These are phyloP conservation scores for Fusarium burgessii DNA, from an alignment of 2,329 filamentous ascomycete genomes.

Conservation along the genomic window DNA sequence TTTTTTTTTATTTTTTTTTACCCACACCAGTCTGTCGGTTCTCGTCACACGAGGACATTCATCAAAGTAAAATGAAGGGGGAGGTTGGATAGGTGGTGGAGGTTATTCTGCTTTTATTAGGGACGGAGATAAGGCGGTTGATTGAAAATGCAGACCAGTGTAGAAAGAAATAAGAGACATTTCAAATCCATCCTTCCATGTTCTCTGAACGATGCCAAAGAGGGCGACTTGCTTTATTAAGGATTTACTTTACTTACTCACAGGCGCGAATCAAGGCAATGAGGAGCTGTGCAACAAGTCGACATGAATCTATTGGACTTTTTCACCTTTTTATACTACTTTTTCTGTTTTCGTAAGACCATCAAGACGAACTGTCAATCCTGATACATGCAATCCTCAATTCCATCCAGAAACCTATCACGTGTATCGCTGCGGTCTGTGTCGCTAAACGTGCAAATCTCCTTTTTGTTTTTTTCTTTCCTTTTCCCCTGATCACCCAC, in stretches of 20 bases:
- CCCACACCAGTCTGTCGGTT: conserved; percentile 11
- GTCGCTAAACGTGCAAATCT: neutral
- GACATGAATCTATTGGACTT: neutral
- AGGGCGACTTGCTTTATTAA: neutral
- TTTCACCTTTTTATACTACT: conserved; percentile 19
- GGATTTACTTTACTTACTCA: no score
- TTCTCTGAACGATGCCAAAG: neutral
- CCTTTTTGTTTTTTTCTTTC: neutral
- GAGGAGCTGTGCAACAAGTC: neutral
- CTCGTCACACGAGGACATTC: conserved; percentile 1
- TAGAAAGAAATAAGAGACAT: conserved; percentile 33
- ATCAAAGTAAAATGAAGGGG: neutral
- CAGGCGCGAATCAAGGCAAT: neutral
- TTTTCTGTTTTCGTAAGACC: conserved; percentile 11
- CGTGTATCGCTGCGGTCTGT: neutral
- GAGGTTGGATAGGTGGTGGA: conserved; percentile 30
- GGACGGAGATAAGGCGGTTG: conserved; percentile 6
- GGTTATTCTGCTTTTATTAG: conserved; percentile 9
- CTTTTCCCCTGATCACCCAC: neutral
- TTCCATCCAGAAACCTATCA: neutral
- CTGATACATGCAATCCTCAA: neutral
- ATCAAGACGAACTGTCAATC: neutral
- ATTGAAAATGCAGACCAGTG: conserved; percentile 20
- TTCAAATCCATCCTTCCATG: neutral
- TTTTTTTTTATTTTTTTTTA: no score